Percentiles rank a stretch among this genome's conserved stretches.
Evolutionary conservation across 2,329 filamentous ascomycete genomes (phyloP).

Genomic region (Paradendryphiella salina): DNA sequence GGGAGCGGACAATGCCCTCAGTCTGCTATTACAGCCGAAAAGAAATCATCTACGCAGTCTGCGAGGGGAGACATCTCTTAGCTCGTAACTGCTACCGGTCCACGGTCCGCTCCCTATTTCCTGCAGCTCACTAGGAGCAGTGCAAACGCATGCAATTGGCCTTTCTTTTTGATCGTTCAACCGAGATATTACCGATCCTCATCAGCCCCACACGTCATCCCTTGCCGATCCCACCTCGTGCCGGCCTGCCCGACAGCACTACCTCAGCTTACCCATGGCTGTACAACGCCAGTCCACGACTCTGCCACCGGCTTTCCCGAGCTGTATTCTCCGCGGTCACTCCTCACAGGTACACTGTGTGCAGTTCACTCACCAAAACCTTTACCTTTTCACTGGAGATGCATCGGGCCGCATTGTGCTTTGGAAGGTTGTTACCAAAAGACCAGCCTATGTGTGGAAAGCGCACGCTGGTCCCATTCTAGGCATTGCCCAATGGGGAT

Average conservation of each 20-base stretch:
- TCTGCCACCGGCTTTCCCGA: slow-evolving; percentile 59
- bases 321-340: slow-evolving; percentile 83
- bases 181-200: slow-evolving; percentile 11
- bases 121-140: neutral
- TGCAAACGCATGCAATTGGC: slow-evolving; percentile 1
- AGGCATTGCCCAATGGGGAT: slow-evolving; percentile 70
- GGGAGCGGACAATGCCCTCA: slow-evolving; percentile 1
- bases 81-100: neutral
- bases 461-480: slow-evolving; percentile 79
- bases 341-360: slow-evolving; percentile 76
- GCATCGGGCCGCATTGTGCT: slow-evolving; percentile 85
- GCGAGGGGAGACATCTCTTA: no score
- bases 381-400: slow-evolving; percentile 81
- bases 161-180: neutral
- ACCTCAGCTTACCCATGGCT: slow-evolving; percentile 38
- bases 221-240: slow-evolving; percentile 35
- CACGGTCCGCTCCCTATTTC: neutral
- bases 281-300: slow-evolving; percentile 33
- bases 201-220: slow-evolving; percentile 15
- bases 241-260: slow-evolving; percentile 32
- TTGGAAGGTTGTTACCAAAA: slow-evolving; percentile 82
- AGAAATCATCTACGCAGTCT: no score
- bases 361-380: slow-evolving; percentile 71
- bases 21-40: neutral
- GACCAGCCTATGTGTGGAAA: slow-evolving; percentile 81